Evolutionary conservation across 163 green algal species (phyloP).

Genomic region (Scenedesmus sp.): DNA sequence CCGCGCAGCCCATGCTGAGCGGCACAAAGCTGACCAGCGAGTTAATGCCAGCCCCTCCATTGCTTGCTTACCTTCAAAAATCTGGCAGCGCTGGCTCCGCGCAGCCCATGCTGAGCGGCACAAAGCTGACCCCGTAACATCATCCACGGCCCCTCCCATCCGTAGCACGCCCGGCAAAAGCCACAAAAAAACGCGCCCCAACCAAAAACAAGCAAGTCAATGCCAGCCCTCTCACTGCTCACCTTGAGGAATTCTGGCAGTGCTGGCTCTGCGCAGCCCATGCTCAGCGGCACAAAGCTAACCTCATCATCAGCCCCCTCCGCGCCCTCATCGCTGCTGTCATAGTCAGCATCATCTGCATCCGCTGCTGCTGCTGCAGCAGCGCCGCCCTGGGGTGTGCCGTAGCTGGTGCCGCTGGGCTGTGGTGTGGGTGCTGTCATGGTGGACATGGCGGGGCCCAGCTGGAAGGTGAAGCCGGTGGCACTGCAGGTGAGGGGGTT

Average conservation of each 20-base stretch:
- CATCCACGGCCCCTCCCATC: too few species aligned
- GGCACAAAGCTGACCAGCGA: background rate
- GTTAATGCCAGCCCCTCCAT: background rate
- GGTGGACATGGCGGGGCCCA: slow-evolving; percentile 34
- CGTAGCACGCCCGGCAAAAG: background rate
- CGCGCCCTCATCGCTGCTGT: background rate
- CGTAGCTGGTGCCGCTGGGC: background rate
- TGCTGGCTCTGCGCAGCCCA: slow-evolving; percentile 21
- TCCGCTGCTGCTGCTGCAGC: background rate
- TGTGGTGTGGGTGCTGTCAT: slow-evolving; percentile 31
- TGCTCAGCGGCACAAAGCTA: slow-evolving; percentile 37
- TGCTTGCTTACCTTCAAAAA: slow-evolving; percentile 39
- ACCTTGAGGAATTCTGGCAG: slow-evolving; percentile 50
- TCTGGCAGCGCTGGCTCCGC: slow-evolving; percentile 28
- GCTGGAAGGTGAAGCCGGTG: slow-evolving; percentile 52
- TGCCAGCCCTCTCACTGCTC: background rate
- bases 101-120: slow-evolving; percentile 17
- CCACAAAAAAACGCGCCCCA: too few species aligned
- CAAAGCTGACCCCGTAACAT: slow-evolving; percentile 35
- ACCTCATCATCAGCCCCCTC: slow-evolving; percentile 32
- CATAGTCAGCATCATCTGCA: background rate
- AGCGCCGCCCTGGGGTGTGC: background rate
- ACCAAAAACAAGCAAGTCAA: too few species aligned
- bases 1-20: background rate
- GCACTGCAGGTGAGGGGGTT: slow-evolving; percentile 11